Evolutionary conservation across 192 early-diverging fungal genomes (phyloP).

Genomic region (Umbelopsis ramanniana): DNA sequence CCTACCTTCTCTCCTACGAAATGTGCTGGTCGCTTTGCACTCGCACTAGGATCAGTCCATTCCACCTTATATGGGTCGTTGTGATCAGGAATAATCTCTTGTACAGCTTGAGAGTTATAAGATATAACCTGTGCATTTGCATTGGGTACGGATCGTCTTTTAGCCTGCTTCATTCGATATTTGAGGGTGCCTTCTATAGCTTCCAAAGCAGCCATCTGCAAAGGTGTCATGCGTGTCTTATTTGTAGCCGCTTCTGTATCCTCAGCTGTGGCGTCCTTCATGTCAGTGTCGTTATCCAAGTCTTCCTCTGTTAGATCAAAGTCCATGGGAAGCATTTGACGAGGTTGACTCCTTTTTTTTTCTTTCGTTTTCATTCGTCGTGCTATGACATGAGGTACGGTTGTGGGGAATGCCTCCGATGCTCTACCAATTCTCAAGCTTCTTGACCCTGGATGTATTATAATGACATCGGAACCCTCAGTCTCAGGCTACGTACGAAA

Average conservation of each 20-base stretch:
- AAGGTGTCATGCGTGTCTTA: slow-evolving; percentile 24
- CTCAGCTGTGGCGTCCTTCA: slow-evolving; percentile 30
- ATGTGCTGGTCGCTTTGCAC: slow-evolving; percentile 43
- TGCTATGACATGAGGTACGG: slow-evolving; percentile 82
- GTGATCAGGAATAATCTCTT: slow-evolving; percentile 80
- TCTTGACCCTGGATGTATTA: slow-evolving; percentile 88
- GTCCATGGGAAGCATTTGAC: slow-evolving; percentile 9
- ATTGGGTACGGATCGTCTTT: slow-evolving; percentile 78
- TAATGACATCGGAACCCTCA: slow-evolving; percentile 70
- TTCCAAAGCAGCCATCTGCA: slow-evolving; percentile 36
- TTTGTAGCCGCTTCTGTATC: neutral
- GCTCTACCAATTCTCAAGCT: slow-evolving; percentile 82
- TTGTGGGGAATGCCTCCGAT: slow-evolving; percentile 78
- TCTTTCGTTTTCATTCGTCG: slow-evolving; percentile 50
- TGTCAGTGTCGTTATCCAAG: slow-evolving; percentile 38
- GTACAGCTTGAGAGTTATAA: slow-evolving; percentile 68
- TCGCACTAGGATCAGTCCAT: slow-evolving; percentile 65
- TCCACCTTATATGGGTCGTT: slow-evolving; percentile 93
- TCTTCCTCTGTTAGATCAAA: slow-evolving; percentile 26
- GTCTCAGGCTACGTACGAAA: slow-evolving; percentile 44
- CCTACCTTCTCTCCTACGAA: slow-evolving; percentile 68
- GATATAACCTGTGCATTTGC: slow-evolving; percentile 71
- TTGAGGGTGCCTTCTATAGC: slow-evolving; percentile 73
- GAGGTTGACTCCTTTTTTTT: neutral
- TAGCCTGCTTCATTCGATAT: slow-evolving; percentile 78